These are phyloP conservation scores for Butyriboletus loyo DNA, from an alignment of 768 basidiomycete species.

Conservation along the genomic window DNA sequence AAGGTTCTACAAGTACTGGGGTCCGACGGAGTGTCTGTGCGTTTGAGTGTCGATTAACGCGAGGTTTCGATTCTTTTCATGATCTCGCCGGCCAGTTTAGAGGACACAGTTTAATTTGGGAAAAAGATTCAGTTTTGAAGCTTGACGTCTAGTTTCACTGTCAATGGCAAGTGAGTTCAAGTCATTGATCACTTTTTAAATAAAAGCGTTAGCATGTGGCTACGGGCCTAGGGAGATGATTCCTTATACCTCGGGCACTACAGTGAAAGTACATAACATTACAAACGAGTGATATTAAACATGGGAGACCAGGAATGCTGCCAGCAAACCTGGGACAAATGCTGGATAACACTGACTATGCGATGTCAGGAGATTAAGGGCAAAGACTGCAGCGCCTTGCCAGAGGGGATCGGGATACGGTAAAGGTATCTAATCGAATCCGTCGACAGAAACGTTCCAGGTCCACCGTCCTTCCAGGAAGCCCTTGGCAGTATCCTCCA, in stretches of 20 bases:
- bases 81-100: too few relatives aligned
- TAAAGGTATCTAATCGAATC: constrained; percentile 49
- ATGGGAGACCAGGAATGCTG: not conserved
- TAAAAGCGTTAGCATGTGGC: too few relatives aligned
- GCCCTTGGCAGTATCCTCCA: constrained; percentile 92
- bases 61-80: too few relatives aligned
- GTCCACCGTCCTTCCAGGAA: constrained; percentile 83
- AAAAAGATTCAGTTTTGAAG: too few relatives aligned
- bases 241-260: too few relatives aligned
- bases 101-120: too few relatives aligned
- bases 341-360: not conserved
- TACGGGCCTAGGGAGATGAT: too few relatives aligned
- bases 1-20: not conserved
- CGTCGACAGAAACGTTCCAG: constrained; percentile 74
- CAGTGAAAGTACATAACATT: constrained; percentile 11
- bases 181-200: too few relatives aligned
- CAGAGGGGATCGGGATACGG: not conserved
- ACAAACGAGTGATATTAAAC: constrained; percentile 7
- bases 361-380: constrained; percentile 1
- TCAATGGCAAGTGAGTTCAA: too few relatives aligned
- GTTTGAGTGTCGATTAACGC: too few relatives aligned
- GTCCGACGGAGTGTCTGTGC: too few relatives aligned
- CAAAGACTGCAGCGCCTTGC: not conserved
- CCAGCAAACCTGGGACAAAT: constrained; percentile 2
- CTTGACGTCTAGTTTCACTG: too few relatives aligned